A percentile compares a stretch with the other conserved stretches of the same genome.
Conservation (phyloP, 441 rosid genomes). For the Viola pubescens region DNA sequence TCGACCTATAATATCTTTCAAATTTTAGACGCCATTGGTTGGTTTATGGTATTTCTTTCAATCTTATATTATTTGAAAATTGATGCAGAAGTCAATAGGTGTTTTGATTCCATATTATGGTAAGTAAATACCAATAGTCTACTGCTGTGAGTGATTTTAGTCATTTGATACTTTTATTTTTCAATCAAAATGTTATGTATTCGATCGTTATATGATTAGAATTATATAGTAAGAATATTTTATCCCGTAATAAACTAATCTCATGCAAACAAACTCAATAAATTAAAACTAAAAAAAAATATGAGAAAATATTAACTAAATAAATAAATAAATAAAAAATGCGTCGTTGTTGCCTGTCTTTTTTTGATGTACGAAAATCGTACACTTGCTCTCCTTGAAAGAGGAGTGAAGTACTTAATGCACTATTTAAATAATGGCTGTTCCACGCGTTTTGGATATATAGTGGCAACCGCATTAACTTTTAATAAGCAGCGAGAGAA, state of each 20-base stretch:
- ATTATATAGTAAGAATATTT: neutral
- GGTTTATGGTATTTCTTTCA: too few relatives aligned
- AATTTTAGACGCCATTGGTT: too few relatives aligned
- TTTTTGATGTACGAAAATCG: conserved; percentile 16
- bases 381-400: conserved; percentile 12
- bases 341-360: neutral
- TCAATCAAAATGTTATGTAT: too few relatives aligned
- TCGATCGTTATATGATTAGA: neutral
- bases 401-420: neutral
- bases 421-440: conserved; percentile 8
- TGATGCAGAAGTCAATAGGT: too few relatives aligned
- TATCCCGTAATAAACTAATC: neutral
- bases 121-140: too few relatives aligned
- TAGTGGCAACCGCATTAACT: conserved; percentile 12
- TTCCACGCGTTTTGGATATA: conserved; percentile 12
- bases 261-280: neutral
- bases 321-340: neutral
- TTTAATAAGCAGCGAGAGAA: neutral
- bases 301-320: neutral
- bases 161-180: too few relatives aligned
- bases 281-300: neutral
- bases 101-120: too few relatives aligned
- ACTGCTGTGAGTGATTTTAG: too few relatives aligned
- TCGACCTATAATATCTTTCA: too few relatives aligned
- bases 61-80: too few relatives aligned